Conservation (phyloP, 208 protist species). For the Phytomonas francai region DNA sequence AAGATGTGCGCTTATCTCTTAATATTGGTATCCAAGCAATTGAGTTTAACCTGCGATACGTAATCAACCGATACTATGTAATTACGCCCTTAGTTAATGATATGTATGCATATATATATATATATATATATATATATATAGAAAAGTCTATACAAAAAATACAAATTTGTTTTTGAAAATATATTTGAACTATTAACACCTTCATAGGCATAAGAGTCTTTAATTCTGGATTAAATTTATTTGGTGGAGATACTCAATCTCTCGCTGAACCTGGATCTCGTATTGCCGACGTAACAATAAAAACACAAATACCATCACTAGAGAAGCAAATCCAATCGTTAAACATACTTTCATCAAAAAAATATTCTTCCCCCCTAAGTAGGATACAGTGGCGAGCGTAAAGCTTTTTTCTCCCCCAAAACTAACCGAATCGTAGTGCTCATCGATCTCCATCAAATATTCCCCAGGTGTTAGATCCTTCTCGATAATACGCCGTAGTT, state of each 20-base stretch:
- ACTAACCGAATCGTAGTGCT: slow-evolving; percentile 84
- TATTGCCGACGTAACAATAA: slow-evolving; percentile 20
- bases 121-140: not conserved
- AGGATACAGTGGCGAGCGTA: slow-evolving; percentile 90
- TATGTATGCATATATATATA: not conserved
- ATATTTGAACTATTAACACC: not conserved
- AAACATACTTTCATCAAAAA: slow-evolving; percentile 93
- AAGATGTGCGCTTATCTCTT: not conserved
- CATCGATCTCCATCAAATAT: slow-evolving; percentile 86
- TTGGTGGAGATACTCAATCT: not conserved
- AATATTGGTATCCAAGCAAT: not conserved
- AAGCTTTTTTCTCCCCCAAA: slow-evolving; percentile 95
- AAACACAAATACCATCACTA: slow-evolving; percentile 66
- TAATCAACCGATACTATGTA: not conserved
- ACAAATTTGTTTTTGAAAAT: not conserved
- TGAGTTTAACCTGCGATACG: not conserved
- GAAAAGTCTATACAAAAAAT: too few relatives aligned
- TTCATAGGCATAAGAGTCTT: too few relatives aligned
- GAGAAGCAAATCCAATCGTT: slow-evolving; percentile 75
- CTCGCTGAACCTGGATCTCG: not conserved
- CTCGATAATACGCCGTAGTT: slow-evolving; percentile 94
- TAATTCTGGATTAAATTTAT: not conserved
- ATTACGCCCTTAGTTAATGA: not conserved
- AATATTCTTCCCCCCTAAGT: slow-evolving; percentile 94
- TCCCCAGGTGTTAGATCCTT: slow-evolving; percentile 65